Conservation (phyloP, 148 eudicot species). For the Rhododendron henanense region DNA sequence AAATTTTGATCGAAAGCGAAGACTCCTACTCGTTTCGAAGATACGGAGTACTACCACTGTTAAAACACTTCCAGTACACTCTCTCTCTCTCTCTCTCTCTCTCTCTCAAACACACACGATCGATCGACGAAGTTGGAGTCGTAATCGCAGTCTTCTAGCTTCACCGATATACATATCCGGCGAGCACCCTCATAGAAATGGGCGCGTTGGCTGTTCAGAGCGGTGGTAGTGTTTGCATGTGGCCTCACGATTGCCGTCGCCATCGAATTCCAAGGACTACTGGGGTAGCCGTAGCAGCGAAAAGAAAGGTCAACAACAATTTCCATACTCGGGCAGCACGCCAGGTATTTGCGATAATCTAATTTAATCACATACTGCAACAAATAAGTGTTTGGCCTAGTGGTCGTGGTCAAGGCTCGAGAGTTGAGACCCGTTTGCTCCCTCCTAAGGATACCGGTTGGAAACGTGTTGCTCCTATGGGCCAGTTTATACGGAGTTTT, state of each 20-base stretch:
- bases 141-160: neutral
- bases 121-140: neutral
- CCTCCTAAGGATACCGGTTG: neutral
- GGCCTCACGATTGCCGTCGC: neutral
- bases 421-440: neutral
- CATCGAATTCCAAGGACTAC: neutral
- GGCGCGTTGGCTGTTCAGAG: neutral
- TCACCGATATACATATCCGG: too few relatives aligned
- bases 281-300: neutral
- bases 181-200: neutral
- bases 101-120: neutral
- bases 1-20: too few relatives aligned
- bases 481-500: too few relatives aligned
- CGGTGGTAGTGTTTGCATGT: neutral
- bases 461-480: too few relatives aligned
- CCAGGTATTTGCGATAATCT: neutral
- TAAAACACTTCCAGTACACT: neutral
- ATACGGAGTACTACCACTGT: too few relatives aligned
- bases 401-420: neutral
- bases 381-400: neutral
- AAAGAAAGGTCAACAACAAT: conserved; percentile 1
- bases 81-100: neutral
- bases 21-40: neutral
- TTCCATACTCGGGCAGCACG: conserved; percentile 1
- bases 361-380: neutral